These are phyloP conservation scores for Didymella lethalis DNA, from an alignment of 2,329 filamentous ascomycete genomes.

Conservation along the genomic window DNA sequence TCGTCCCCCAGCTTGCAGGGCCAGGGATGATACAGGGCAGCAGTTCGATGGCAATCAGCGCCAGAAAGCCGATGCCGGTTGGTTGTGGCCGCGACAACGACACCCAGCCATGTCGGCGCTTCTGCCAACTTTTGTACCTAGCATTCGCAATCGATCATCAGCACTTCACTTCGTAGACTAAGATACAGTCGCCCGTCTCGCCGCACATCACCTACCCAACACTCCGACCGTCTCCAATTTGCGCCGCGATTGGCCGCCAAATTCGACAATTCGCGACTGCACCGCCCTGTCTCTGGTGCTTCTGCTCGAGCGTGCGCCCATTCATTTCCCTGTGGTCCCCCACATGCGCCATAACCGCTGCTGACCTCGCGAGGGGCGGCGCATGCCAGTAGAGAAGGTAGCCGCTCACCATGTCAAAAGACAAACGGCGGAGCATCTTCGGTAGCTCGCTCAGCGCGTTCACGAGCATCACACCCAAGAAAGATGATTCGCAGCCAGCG, in stretches of 20 bases:
- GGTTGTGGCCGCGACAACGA: slow-evolving; percentile 21
- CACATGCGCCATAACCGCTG: slow-evolving; percentile 33
- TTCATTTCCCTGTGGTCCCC: slow-evolving; percentile 22
- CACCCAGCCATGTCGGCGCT: slow-evolving; percentile 12
- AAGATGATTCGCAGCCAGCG: slow-evolving; percentile 47
- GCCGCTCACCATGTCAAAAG: slow-evolving; percentile 45
- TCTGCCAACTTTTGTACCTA: slow-evolving; percentile 9
- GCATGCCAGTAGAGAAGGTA: slow-evolving; percentile 26
- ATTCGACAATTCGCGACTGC: slow-evolving; percentile 15
- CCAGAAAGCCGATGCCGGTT: background rate
- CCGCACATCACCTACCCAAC: slow-evolving; percentile 6
- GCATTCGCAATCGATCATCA: background rate
- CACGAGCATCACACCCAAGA: slow-evolving; percentile 36
- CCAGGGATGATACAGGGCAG: slow-evolving; percentile 19
- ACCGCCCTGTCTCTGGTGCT: slow-evolving; percentile 4
- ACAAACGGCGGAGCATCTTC: slow-evolving; percentile 51
- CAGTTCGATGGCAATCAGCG: slow-evolving; percentile 2
- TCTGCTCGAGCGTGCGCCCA: slow-evolving; percentile 12
- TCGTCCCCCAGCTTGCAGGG: slow-evolving; percentile 2
- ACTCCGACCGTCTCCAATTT: slow-evolving; percentile 20
- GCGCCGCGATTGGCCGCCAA: slow-evolving; percentile 23
- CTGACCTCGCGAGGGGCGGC: slow-evolving; percentile 43
- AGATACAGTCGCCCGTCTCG: slow-evolving; percentile 16
- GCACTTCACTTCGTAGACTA: background rate
- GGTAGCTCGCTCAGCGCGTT: slow-evolving; percentile 45